These are phyloP conservation scores for Eucalyptus fibrosa DNA, from an alignment of 345 rosid species.

Conservation along the genomic window DNA sequence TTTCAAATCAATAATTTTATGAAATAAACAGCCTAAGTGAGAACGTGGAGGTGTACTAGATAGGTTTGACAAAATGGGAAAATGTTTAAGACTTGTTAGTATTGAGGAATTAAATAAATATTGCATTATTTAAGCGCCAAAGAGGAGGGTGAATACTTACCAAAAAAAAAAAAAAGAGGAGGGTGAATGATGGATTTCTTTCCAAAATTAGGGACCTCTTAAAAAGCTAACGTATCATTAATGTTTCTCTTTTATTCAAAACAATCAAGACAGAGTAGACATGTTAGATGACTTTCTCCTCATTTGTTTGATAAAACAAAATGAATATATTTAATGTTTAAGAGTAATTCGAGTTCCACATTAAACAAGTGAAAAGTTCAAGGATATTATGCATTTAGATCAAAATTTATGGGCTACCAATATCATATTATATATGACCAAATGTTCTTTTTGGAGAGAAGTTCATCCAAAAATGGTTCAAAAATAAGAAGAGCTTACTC, in stretches of 20 bases:
- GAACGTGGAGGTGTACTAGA: background rate
- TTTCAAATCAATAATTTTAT: background rate
- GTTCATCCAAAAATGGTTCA: too few species aligned
- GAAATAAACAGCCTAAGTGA: background rate
- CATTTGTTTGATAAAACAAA: too few species aligned
- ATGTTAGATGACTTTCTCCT: too few species aligned
- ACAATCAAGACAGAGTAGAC: background rate
- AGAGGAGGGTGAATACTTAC: background rate
- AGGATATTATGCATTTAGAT: too few species aligned
- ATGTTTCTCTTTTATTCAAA: background rate
- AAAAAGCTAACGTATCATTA: background rate
- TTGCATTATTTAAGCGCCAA: background rate
- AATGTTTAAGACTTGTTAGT: background rate
- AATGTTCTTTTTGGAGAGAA: too few species aligned
- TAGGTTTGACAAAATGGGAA: background rate
- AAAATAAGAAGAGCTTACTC: too few species aligned
- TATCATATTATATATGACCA: too few species aligned
- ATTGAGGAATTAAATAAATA: too few species aligned
- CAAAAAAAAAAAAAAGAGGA: background rate
- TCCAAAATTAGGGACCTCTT: background rate
- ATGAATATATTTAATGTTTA: too few species aligned
- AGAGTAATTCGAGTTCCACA: too few species aligned
- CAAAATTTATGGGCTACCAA: too few species aligned
- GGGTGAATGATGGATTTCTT: background rate
- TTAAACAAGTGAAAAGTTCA: too few species aligned